Conservation (phyloP, 2,329 filamentous ascomycete species). For the Cladorrhinum sp. region DNA sequence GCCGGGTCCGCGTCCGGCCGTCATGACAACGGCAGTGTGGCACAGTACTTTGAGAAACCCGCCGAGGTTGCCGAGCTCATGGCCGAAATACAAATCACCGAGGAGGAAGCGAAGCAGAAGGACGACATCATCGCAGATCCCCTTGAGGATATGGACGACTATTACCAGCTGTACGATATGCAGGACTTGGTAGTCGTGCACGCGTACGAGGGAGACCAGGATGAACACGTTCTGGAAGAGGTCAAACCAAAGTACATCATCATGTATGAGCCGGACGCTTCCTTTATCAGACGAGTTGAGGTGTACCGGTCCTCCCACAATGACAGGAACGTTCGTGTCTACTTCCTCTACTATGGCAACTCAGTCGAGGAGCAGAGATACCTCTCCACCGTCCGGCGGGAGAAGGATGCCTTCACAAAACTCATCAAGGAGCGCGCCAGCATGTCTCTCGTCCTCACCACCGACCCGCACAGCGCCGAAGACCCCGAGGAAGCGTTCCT, state of each 20-base stretch:
- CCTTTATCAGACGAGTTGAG: slow-evolving; percentile 91
- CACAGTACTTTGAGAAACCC: slow-evolving; percentile 77
- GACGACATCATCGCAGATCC: slow-evolving; percentile 72
- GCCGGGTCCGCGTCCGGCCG: slow-evolving; percentile 57
- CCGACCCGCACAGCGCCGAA: slow-evolving; percentile 64
- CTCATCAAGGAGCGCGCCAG: slow-evolving; percentile 90
- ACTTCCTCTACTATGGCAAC: slow-evolving; percentile 93
- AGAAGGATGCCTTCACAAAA: slow-evolving; percentile 94
- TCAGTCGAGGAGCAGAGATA: slow-evolving; percentile 96
- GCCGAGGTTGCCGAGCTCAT: slow-evolving; percentile 78
- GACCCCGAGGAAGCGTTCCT: slow-evolving; percentile 91
- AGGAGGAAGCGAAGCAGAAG: slow-evolving; percentile 72
- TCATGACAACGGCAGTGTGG: slow-evolving; percentile 69
- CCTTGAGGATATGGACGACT: slow-evolving; percentile 86
- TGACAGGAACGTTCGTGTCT: slow-evolving; percentile 83
- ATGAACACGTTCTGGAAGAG: slow-evolving; percentile 95
- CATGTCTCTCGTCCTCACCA: slow-evolving; percentile 85
- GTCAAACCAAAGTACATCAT: slow-evolving; percentile 90
- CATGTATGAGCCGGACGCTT: slow-evolving; percentile 96
- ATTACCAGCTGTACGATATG: slow-evolving; percentile 89
- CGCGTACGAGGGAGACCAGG: slow-evolving; percentile 91
- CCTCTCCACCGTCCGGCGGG: slow-evolving; percentile 80
- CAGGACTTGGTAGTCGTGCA: slow-evolving; percentile 84
- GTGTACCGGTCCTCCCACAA: slow-evolving; percentile 94
- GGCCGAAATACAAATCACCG: slow-evolving; percentile 77